Evolutionary conservation across 2,329 filamentous ascomycete species (phyloP).

Genomic region (Aureobasidium zeae): DNA sequence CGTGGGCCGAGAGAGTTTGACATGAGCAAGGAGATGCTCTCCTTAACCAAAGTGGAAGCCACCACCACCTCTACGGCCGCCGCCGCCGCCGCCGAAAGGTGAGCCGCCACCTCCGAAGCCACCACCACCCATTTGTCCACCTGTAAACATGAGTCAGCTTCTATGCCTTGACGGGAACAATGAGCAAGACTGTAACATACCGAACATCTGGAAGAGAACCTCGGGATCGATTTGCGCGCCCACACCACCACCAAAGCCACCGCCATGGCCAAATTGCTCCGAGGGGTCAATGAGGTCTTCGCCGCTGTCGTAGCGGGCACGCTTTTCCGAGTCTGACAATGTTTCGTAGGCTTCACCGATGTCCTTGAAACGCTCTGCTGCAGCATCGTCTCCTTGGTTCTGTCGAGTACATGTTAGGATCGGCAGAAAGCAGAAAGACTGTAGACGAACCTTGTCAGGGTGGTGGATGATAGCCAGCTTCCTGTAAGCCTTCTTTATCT

Average conservation of each 20-base stretch:
- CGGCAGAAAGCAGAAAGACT: too few species aligned
- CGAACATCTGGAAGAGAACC: slow-evolving; percentile 73
- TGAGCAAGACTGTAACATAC: not conserved
- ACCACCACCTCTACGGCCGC: slow-evolving; percentile 8
- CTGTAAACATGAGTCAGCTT: not conserved
- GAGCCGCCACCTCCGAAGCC: slow-evolving; percentile 8
- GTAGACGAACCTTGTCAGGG: slow-evolving; percentile 66
- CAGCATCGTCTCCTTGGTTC: slow-evolving; percentile 76
- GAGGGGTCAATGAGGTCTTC: slow-evolving; percentile 75
- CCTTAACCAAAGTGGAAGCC: slow-evolving; percentile 14
- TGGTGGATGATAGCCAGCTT: slow-evolving; percentile 91
- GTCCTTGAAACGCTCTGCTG: slow-evolving; percentile 93
- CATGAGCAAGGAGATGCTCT: not conserved
- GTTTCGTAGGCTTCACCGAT: slow-evolving; percentile 96
- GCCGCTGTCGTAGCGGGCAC: slow-evolving; percentile 81
- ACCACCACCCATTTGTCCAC: slow-evolving; percentile 11
- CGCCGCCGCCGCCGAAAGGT: slow-evolving; percentile 7
- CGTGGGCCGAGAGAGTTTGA: not conserved
- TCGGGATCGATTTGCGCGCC: slow-evolving; percentile 58
- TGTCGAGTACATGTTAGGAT: not conserved
- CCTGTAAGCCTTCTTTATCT: slow-evolving; percentile 95
- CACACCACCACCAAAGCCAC: slow-evolving; percentile 40
- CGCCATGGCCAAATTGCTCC: slow-evolving; percentile 69
- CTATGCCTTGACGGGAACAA: not conserved
- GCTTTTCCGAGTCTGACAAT: slow-evolving; percentile 88